Conservation (phyloP, 768 basidiomycete species). For the Hygrocybe coccinea region DNA sequence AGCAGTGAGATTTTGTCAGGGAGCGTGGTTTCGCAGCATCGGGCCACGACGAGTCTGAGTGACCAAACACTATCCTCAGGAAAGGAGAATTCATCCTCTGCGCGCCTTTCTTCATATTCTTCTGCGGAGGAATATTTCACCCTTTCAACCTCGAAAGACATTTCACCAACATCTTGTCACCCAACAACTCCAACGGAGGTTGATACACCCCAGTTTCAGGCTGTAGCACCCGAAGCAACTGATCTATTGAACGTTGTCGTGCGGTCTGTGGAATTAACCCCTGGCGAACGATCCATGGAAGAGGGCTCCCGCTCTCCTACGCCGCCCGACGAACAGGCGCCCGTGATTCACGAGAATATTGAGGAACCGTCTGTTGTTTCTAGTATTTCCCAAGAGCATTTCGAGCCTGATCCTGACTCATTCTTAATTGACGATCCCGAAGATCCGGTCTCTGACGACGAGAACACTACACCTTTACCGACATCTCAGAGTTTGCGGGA, state of each 20-base stretch:
- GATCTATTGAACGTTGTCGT: neutral
- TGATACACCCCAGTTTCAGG: too few species aligned
- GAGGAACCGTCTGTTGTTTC: neutral
- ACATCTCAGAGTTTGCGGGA: constrained; percentile 9
- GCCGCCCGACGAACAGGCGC: constrained; percentile 1
- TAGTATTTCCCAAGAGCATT: neutral
- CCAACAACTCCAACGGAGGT: too few species aligned
- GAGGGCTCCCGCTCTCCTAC: neutral
- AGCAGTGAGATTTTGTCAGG: too few species aligned
- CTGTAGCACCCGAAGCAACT: too few species aligned
- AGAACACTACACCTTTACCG: constrained; percentile 24
- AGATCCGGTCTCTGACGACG: constrained; percentile 39
- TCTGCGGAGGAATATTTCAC: too few species aligned
- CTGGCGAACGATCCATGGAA: neutral
- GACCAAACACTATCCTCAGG: too few species aligned
- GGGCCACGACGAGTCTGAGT: too few species aligned
- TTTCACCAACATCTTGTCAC: too few species aligned
- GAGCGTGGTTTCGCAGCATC: too few species aligned
- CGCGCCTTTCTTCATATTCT: too few species aligned
- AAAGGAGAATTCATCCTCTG: too few species aligned
- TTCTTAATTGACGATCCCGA: constrained; percentile 59
- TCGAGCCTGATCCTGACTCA: constrained; percentile 46
- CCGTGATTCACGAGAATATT: neutral
- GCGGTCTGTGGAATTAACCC: constrained; percentile 3
- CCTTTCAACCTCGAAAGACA: neutral